These are phyloP conservation scores for Fragaria vesca DNA, from an alignment of 306 rosid genomes.

Conservation along the genomic window DNA sequence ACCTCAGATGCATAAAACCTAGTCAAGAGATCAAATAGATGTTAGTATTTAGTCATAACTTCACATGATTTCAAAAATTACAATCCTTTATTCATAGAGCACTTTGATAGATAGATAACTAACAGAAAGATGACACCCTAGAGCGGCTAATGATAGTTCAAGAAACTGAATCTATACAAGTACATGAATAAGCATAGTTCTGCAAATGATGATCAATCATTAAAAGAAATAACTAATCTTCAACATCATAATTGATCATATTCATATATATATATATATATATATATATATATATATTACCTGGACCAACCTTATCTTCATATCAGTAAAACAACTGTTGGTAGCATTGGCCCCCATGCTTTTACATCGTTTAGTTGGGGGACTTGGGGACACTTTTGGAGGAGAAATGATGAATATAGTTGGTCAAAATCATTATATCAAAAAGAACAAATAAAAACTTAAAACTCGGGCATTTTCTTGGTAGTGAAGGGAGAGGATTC, in stretches of 20 bases:
- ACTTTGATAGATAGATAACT: neutral
- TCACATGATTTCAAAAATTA: neutral
- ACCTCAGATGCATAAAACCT: constrained; percentile 85
- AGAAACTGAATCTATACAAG: neutral
- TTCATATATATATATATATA: too few species aligned
- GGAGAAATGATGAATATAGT: neutral
- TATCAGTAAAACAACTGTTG: neutral
- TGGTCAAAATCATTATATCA: neutral
- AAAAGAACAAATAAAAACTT: neutral
- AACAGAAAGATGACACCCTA: neutral
- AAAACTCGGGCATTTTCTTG: neutral
- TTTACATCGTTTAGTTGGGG: neutral
- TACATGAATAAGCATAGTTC: neutral
- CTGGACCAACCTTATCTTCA: neutral
- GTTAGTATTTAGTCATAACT: neutral
- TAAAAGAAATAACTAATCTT: neutral
- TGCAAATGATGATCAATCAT: constrained; percentile 10
- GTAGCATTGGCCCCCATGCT: constrained; percentile 1
- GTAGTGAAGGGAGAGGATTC: neutral
- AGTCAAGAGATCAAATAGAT: constrained; percentile 18
- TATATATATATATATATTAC: neutral
- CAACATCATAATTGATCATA: neutral
- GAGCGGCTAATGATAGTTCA: neutral
- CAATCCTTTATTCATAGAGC: neutral
- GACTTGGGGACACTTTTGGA: neutral